phyloP scores from a whole-genome alignment of 768 basidiomycete genomes.

The Panus rudis region DNA sequence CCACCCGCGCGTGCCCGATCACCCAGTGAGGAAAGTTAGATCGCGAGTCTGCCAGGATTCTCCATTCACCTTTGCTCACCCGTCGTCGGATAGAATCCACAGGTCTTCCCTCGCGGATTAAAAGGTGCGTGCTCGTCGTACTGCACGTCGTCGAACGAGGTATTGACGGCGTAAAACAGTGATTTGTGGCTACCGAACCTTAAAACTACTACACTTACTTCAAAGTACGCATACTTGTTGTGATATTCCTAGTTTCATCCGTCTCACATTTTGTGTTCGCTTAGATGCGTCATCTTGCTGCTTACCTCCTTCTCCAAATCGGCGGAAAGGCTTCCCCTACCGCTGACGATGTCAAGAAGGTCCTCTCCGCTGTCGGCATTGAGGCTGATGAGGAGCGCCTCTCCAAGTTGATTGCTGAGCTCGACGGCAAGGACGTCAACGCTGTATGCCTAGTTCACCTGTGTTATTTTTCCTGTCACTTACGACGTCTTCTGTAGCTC shows the following conservation, averaged over 20 bases:
- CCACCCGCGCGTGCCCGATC: conserved; percentile 12
- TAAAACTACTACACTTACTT: conserved; percentile 23
- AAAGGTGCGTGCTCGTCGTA: conserved; percentile 50
- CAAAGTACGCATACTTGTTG: conserved; percentile 40
- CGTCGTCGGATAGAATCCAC: conserved; percentile 81
- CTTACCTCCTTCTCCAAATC: conserved; percentile 93
- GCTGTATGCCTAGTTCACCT: conserved; percentile 37
- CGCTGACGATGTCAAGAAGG: conserved; percentile 80
- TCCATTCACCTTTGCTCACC: conserved; percentile 18
- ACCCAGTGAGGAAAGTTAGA: neutral
- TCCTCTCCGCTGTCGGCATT: conserved; percentile 81
- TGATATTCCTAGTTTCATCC: neutral
- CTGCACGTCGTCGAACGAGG: neutral
- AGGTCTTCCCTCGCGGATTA: conserved; percentile 93
- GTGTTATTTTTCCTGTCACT: conserved; percentile 3
- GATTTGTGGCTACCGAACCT: conserved; percentile 87
- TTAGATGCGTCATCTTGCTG: conserved; percentile 90
- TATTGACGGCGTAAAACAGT: conserved; percentile 32
- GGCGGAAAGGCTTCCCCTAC: conserved; percentile 89
- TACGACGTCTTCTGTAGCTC: conserved; percentile 39
- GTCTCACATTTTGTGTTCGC: neutral
- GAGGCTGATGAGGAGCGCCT: conserved; percentile 82
- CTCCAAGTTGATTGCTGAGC: conserved; percentile 78
- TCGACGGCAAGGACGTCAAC: conserved; percentile 85
- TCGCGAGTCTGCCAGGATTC: conserved; percentile 7